phyloP scores from a whole-genome alignment of 2,329 filamentous ascomycete species.

The Epicoccum sorghinum region DNA sequence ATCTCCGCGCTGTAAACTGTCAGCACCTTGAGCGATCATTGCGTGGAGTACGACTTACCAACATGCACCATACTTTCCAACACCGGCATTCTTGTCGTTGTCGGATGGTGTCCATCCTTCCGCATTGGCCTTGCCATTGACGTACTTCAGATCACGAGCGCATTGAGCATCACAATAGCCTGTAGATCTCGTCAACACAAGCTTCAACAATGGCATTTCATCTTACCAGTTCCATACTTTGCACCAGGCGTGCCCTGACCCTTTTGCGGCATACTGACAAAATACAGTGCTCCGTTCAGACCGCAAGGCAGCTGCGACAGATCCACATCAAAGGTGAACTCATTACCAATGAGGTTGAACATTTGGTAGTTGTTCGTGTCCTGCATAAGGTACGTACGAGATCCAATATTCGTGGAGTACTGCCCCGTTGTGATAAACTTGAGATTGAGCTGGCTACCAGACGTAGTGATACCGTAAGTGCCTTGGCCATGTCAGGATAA shows the following conservation, averaged over 20 bases:
- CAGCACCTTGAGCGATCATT: constrained; percentile 40
- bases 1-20: constrained; percentile 52
- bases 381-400: constrained; percentile 46
- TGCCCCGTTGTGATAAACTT: constrained; percentile 61
- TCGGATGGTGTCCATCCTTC: constrained; percentile 59
- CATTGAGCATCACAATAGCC: constrained; percentile 50
- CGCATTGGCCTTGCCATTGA: constrained; percentile 61
- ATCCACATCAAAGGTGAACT: constrained; percentile 49
- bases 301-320: constrained; percentile 70
- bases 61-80: constrained; percentile 63
- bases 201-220: constrained; percentile 10
- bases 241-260: constrained; percentile 57
- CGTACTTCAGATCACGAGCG: constrained; percentile 56
- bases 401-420: constrained; percentile 49
- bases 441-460: constrained; percentile 58
- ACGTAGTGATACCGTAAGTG: constrained; percentile 56
- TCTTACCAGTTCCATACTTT: constrained; percentile 59
- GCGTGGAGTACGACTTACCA: constrained; percentile 47
- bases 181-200: not conserved
- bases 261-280: constrained; percentile 62
- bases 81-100: constrained; percentile 61
- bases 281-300: constrained; percentile 62
- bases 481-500: not conserved
- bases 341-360: constrained; percentile 46
- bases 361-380: constrained; percentile 40